phyloP scores from a whole-genome alignment of 768 basidiomycete genomes.

The Thelephora ganbajun region DNA sequence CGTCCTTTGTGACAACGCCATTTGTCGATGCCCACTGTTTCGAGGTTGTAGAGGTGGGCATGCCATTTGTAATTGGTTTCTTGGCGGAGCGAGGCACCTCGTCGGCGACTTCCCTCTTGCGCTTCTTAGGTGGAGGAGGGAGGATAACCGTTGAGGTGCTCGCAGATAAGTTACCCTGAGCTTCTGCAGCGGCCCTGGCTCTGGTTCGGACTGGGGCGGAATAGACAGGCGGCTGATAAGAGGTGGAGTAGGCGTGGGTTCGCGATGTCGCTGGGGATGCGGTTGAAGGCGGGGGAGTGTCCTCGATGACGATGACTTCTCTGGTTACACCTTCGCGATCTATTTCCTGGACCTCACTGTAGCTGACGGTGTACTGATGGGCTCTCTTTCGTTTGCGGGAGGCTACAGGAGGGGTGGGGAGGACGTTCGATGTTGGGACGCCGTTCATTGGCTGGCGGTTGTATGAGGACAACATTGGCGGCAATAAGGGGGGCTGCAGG shows the following conservation, averaged over 20 bases:
- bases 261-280: slow-evolving; percentile 57
- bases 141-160: slow-evolving; percentile 48
- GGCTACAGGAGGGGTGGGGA: slow-evolving; percentile 57
- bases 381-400: slow-evolving; percentile 77
- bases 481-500: slow-evolving; percentile 43
- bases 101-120: slow-evolving; percentile 65
- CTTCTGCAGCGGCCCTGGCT: slow-evolving; percentile 77
- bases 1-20: slow-evolving; percentile 52
- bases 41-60: slow-evolving; percentile 32
- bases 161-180: slow-evolving; percentile 52
- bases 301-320: slow-evolving; percentile 88
- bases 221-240: slow-evolving; percentile 66
- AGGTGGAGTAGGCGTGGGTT: slow-evolving; percentile 58
- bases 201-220: slow-evolving; percentile 71
- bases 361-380: slow-evolving; percentile 70
- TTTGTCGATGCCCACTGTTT: slow-evolving; percentile 60
- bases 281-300: slow-evolving; percentile 76
- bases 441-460: slow-evolving; percentile 38
- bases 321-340: slow-evolving; percentile 63
- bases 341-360: slow-evolving; percentile 81
- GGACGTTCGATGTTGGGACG: slow-evolving; percentile 30
- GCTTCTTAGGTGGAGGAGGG: slow-evolving; percentile 68
- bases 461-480: slow-evolving; percentile 49
- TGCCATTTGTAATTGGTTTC: slow-evolving; percentile 37
- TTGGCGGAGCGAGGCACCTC: slow-evolving; percentile 53